Conservation (phyloP, 2,329 filamentous ascomycete genomes). For the Ambrosiella xylebori region DNA sequence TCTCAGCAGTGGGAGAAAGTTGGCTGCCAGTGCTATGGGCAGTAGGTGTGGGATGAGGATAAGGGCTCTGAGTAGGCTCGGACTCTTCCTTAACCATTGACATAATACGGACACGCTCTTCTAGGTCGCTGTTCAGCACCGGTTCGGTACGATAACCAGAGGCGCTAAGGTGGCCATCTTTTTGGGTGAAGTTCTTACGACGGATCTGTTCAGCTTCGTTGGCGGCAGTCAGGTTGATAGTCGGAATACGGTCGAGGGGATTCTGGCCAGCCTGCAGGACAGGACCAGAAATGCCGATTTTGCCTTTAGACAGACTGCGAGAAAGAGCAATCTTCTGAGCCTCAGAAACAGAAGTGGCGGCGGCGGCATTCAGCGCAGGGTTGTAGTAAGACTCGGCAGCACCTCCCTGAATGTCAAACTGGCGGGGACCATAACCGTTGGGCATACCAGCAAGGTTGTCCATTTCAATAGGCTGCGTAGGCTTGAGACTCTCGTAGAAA, state of each 20-base stretch:
- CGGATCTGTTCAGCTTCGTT: slow-evolving; percentile 29
- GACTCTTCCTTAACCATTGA: slow-evolving; percentile 12
- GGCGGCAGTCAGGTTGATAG: slow-evolving; percentile 33
- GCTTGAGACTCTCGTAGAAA: slow-evolving; percentile 33
- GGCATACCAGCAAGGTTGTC: slow-evolving; percentile 1
- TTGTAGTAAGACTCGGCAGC: slow-evolving; percentile 8
- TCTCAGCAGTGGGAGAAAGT: slow-evolving; percentile 33
- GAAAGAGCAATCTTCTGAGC: slow-evolving; percentile 13
- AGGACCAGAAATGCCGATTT: slow-evolving; percentile 32
- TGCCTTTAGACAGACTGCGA: slow-evolving; percentile 19
- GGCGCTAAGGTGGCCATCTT: not conserved
- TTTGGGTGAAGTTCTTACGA: slow-evolving; percentile 19
- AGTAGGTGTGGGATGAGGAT: slow-evolving; percentile 13
- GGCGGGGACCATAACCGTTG: not conserved
- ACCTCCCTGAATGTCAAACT: slow-evolving; percentile 8
- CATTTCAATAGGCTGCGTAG: slow-evolving; percentile 14
- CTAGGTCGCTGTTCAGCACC: slow-evolving; percentile 9
- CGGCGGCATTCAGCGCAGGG: slow-evolving; percentile 16
- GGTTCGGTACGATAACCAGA: slow-evolving; percentile 9
- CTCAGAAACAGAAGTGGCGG: slow-evolving; percentile 16
- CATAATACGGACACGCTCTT: slow-evolving; percentile 12
- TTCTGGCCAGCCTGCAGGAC: slow-evolving; percentile 25
- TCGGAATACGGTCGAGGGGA: slow-evolving; percentile 28
- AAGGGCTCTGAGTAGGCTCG: slow-evolving; percentile 6
- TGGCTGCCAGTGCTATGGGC: slow-evolving; percentile 30